Base-by-base conservation (phyloP, 73 alveolate species). In the Stentor roeselii region DNA sequence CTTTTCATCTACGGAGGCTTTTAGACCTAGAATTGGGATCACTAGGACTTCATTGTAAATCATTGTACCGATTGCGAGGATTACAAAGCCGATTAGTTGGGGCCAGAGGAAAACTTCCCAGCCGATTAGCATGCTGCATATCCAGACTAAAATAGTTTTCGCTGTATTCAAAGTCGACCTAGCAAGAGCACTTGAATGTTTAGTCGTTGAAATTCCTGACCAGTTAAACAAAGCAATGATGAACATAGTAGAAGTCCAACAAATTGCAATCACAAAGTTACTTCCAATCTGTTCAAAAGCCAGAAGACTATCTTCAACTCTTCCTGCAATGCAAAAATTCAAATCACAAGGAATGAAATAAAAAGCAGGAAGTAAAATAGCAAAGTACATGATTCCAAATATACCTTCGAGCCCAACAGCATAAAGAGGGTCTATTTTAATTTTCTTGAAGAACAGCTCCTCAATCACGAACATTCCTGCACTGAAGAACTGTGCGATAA, bases 381-480 rank as follows among this genome's bases (percentile, higher is more conserved):
- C n/a, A n/a, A n/a, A n/a, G n/a, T n/a, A n/a, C n/a, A n/a, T n/a
- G n/a, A n/a, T n/a, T n/a, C n/a, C n/a, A n/a, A 0, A 93, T 6
- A 91, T 42, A 3, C 98, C 98, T 82, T 93, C 98, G 82, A 90
- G 83, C 11, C 98, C 98, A 30, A 93, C 96, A 36, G 91, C 86
- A 82, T 89, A 87, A 59, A 93, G 85, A 6, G 96, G 92, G 82
- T 91, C 91, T 38, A 90, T 83, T 4, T 88, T 86, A 82, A 86
- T 86, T 21, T 82, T 85, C 80, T 78, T 82, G 30, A 93, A 83
- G 86, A 86, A 84, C 59, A 78, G 80, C 84, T 93, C 98, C 84
- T 93, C 91, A 31, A 91, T 76, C 32, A 89, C 89, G 83, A 89
- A 82, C 59, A 88, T 91, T 21, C 90, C 89, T 1, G 92, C 90